phyloP scores from a whole-genome alignment of 257 asterid species.

The Plantago major region DNA sequence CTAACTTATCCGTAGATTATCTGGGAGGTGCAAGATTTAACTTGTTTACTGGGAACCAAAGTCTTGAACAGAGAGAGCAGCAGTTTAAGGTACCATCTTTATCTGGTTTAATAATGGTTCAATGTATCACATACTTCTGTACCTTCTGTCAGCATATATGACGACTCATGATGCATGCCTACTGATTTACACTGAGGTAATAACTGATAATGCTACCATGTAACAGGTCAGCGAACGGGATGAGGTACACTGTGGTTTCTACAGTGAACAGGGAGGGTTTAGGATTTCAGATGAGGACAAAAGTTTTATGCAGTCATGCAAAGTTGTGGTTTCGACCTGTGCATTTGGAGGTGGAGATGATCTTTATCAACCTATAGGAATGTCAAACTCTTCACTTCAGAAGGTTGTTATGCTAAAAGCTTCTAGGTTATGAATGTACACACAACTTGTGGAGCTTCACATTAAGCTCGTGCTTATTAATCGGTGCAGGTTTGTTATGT shows the following conservation, averaged over 20 bases:
- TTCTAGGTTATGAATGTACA: neutral
- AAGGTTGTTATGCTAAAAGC: constrained; percentile 28
- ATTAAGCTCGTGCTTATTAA: constrained; percentile 15
- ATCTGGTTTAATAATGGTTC: constrained; percentile 5
- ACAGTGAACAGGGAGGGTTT: constrained; percentile 82
- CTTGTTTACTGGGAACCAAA: constrained; percentile 88
- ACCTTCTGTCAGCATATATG: constrained; percentile 8
- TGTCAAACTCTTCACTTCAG: constrained; percentile 36
- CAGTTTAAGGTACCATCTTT: constrained; percentile 49
- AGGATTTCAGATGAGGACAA: constrained; percentile 77
- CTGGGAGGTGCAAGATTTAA: constrained; percentile 59
- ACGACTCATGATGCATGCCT: neutral
- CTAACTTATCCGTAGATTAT: constrained; percentile 36
- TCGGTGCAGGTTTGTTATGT: constrained; percentile 80
- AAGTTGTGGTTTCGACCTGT: constrained; percentile 93
- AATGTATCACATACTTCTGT: neutral
- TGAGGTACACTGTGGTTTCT: constrained; percentile 68
- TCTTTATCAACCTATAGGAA: constrained; percentile 94
- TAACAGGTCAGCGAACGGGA: constrained; percentile 56
- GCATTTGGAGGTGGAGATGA: constrained; percentile 99
- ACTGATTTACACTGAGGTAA: neutral
- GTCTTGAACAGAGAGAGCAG: constrained; percentile 70
- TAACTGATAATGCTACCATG: constrained; percentile 9
- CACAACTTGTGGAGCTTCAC: constrained; percentile 11
- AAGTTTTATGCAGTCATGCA: constrained; percentile 63